Conservation (phyloP, 2,329 filamentous ascomycete genomes). For the Aspergillus brunneoviolaceus region DNA sequence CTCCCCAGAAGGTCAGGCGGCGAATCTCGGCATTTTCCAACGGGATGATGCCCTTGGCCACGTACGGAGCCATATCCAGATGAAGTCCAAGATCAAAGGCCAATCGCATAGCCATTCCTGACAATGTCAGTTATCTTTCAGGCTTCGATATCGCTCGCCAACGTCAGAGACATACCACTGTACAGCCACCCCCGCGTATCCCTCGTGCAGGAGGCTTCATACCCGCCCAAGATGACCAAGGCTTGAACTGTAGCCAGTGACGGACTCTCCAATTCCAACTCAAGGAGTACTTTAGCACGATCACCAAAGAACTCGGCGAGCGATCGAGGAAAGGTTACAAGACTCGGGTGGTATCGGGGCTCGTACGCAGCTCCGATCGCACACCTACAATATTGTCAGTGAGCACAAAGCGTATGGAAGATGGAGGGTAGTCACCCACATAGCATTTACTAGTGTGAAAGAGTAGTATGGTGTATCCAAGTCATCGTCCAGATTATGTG, state of each 20-base stretch:
- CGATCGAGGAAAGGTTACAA: slow-evolving; percentile 41
- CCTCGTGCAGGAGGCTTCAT: slow-evolving; percentile 46
- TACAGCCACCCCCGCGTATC: slow-evolving; percentile 51
- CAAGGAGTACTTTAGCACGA: slow-evolving; percentile 46
- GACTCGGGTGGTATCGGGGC: slow-evolving; percentile 44
- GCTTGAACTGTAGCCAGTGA: slow-evolving; percentile 51
- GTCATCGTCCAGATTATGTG: background rate
- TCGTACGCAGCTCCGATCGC: slow-evolving; percentile 47
- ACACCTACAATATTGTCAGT: slow-evolving; percentile 7
- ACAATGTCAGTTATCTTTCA: background rate
- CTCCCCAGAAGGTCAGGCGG: slow-evolving; percentile 45
- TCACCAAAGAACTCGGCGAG: slow-evolving; percentile 41
- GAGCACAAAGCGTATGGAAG: no score
- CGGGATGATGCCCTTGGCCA: slow-evolving; percentile 41
- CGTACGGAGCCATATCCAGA: slow-evolving; percentile 42
- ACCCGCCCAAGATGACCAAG: slow-evolving; percentile 46
- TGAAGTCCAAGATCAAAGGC: slow-evolving; percentile 48
- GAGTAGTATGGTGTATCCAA: slow-evolving; percentile 7
- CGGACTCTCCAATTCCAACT: slow-evolving; percentile 50
- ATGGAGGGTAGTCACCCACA: background rate
- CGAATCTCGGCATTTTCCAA: slow-evolving; percentile 42
- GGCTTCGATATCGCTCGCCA: no score
- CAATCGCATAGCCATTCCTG: slow-evolving; percentile 47
- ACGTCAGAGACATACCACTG: slow-evolving; percentile 34
- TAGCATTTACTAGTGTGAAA: slow-evolving; percentile 2